Conservation (phyloP, 768 basidiomycete species). For the Cystobasidium onofrii region DNA sequence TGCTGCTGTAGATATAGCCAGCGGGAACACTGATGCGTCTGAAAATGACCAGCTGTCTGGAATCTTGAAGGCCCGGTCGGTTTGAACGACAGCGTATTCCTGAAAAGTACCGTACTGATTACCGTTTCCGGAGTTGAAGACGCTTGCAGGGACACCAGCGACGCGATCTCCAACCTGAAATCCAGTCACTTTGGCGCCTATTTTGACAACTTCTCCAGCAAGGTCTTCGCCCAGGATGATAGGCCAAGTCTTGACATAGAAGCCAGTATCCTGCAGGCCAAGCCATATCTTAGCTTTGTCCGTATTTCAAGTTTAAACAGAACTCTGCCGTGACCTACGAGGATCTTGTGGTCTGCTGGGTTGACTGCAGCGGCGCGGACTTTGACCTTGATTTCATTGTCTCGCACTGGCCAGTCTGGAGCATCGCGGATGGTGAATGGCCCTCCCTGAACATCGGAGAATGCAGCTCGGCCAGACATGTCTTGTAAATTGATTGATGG, state of each 20-base stretch:
- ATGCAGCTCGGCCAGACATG: not conserved
- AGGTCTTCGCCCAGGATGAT: not conserved
- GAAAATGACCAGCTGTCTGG: not conserved
- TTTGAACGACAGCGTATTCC: not conserved
- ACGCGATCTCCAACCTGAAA: constrained; percentile 7
- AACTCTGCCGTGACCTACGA: not conserved
- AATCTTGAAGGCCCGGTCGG: not conserved
- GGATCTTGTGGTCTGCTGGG: not conserved
- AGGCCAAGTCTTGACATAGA: not conserved
- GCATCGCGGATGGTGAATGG: not conserved
- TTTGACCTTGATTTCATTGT: constrained; percentile 12
- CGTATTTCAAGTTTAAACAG: too few relatives aligned
- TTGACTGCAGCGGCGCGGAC: not conserved
- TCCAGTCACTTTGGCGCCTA: not conserved
- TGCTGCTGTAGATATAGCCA: not conserved
- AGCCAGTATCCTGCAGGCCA: not conserved
- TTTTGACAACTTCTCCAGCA: not conserved
- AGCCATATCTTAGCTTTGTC: not conserved
- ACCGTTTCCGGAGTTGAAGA: not conserved
- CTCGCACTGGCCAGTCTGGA: not conserved
- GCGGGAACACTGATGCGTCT: constrained; percentile 3
- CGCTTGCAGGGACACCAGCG: not conserved
- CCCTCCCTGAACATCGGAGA: not conserved
- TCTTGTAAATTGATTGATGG: not conserved
- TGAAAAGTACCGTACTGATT: constrained; percentile 5